These are phyloP conservation scores for Sextonia rubra DNA, from an alignment of 164 flowering plant genomes.

Conservation along the genomic window DNA sequence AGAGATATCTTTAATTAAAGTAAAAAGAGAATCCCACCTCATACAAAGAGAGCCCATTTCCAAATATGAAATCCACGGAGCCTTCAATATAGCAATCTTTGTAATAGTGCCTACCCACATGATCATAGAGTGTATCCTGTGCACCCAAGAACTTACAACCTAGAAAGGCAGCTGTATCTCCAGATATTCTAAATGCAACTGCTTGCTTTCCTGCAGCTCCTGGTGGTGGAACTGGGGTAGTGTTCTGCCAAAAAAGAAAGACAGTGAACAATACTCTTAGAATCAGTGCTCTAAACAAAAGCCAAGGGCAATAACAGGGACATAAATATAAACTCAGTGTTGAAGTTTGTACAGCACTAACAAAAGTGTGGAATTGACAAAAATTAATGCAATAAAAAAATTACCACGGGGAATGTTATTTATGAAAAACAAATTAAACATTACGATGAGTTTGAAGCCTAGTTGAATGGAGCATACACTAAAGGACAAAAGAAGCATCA, in stretches of 20 bases:
- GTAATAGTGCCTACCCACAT: conserved; percentile 90
- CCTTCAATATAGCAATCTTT: conserved; percentile 98
- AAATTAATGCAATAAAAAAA: not conserved
- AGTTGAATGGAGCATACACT: not conserved
- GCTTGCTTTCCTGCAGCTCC: conserved; percentile 92
- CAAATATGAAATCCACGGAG: conserved; percentile 95
- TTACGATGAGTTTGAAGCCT: not conserved
- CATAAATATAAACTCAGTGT: not conserved
- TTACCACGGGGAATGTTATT: not conserved
- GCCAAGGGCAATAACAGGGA: not conserved
- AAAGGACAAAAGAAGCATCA: not conserved
- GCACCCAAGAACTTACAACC: conserved; percentile 93
- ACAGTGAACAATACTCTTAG: not conserved
- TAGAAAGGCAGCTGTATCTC: conserved; percentile 77
- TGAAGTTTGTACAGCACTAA: not conserved
- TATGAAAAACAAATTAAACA: too few species aligned
- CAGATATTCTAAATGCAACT: conserved; percentile 93
- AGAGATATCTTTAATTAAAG: not conserved
- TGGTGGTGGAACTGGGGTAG: conserved; percentile 79
- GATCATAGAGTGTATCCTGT: conserved; percentile 96
- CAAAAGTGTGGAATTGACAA: not conserved
- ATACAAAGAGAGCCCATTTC: conserved; percentile 89
- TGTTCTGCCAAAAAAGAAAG: conserved; percentile 49
- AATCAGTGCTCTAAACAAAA: conserved; percentile 2
- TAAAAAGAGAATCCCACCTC: conserved; percentile 44